Conservation (phyloP, 305 asterid species). For the Nicotiana rustica region DNA sequence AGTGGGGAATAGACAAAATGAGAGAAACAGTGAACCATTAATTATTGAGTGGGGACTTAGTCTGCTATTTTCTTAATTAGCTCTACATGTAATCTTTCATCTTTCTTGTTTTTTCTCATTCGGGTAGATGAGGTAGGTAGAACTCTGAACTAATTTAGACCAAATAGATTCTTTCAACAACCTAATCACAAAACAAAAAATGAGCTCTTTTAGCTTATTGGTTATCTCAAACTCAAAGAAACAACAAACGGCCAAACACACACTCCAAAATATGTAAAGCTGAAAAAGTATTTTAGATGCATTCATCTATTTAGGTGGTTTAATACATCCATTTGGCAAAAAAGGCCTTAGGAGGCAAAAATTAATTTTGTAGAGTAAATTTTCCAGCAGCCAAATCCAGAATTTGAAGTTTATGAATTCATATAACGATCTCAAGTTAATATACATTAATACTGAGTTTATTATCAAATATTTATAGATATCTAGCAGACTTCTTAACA, state of each 20-base stretch:
- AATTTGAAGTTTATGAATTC: too few species aligned
- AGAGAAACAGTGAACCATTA: neutral
- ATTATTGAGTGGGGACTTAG: constrained; percentile 33
- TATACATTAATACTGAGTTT: too few species aligned
- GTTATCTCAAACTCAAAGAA: constrained; percentile 45
- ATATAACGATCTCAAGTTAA: too few species aligned
- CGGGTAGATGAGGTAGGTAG: constrained; percentile 59
- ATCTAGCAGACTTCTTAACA: too few species aligned
- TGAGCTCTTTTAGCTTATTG: constrained; percentile 41
- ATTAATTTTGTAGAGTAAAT: neutral
- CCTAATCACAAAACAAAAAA: constrained; percentile 46
- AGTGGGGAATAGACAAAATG: neutral
- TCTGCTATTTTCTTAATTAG: constrained; percentile 34
- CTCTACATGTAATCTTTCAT: constrained; percentile 32
- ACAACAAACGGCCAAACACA: constrained; percentile 32
- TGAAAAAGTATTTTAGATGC: neutral
- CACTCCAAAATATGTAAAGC: constrained; percentile 23
- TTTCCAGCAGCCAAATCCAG: neutral
- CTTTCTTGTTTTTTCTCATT: constrained; percentile 42
- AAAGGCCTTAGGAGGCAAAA: neutral
- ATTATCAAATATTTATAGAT: too few species aligned
- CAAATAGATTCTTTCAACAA: constrained; percentile 69
- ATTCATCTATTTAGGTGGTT: neutral
- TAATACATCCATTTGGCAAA: neutral
- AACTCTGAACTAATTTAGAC: constrained; percentile 56